A percentile compares a stretch with the other conserved stretches of the same genome.
Conservation (phyloP, 345 rosid genomes). For the Syzygium aromaticum region DNA sequence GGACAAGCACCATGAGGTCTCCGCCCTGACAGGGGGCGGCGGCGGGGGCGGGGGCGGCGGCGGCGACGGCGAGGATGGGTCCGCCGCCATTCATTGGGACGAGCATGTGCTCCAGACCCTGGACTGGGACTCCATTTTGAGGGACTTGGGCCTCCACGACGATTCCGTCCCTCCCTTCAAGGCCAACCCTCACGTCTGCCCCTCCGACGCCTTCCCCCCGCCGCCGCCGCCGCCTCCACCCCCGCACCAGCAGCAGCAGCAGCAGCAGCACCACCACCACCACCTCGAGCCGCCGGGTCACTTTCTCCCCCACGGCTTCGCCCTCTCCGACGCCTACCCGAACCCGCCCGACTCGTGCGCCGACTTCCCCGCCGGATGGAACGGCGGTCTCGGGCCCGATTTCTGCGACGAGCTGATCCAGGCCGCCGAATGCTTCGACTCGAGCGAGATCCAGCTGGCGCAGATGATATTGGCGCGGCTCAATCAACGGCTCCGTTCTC, state of each 20-base stretch:
- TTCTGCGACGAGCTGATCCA: conserved; percentile 68
- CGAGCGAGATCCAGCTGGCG: conserved; percentile 65
- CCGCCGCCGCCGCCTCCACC: background rate
- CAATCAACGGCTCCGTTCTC: conserved; percentile 46
- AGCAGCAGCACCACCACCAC: background rate
- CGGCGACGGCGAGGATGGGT: background rate
- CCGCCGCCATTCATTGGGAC: conserved; percentile 31
- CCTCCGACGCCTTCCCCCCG: conserved; percentile 10
- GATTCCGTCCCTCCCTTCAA: conserved; percentile 35
- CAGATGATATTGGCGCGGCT: conserved; percentile 78
- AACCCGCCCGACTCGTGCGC: conserved; percentile 20
- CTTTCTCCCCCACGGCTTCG: conserved; percentile 30
- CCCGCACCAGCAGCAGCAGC: conserved; percentile 3
- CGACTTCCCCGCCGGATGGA: conserved; percentile 9
- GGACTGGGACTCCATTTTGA: conserved; percentile 92
- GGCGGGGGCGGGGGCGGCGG: background rate
- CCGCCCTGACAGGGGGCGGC: background rate
- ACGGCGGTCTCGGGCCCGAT: conserved; percentile 32
- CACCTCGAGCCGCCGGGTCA: background rate
- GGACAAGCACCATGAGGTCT: conserved; percentile 14
- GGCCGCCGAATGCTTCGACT: conserved; percentile 76
- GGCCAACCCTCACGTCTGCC: conserved; percentile 1
- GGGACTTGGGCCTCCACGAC: conserved; percentile 62
- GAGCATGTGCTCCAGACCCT: conserved; percentile 56
- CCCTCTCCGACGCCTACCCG: conserved; percentile 29